phyloP scores from a whole-genome alignment of 2,329 filamentous ascomycete species.

The Beauveria sp. region DNA sequence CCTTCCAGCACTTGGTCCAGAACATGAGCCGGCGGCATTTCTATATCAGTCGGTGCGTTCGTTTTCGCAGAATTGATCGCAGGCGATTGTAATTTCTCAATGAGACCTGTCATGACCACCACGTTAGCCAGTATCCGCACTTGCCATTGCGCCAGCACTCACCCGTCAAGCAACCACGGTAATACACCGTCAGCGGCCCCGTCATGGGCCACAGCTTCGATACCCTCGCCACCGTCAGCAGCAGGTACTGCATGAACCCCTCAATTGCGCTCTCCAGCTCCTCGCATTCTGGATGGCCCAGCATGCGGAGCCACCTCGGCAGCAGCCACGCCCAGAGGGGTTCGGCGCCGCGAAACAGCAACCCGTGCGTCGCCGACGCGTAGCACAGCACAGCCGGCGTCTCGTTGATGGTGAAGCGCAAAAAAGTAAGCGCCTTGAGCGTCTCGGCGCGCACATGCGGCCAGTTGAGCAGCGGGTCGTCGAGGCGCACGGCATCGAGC shows the following conservation, averaged over 20 bases:
- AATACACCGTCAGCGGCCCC: constrained; percentile 37
- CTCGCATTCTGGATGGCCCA: constrained; percentile 44
- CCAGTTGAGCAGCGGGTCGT: constrained; percentile 59
- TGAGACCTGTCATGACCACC: constrained; percentile 19
- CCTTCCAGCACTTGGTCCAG: constrained; percentile 28
- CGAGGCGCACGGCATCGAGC: constrained; percentile 59
- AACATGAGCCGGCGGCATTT: constrained; percentile 32
- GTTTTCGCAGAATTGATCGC: constrained; percentile 19
- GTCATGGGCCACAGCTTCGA: constrained; percentile 42
- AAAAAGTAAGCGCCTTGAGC: constrained; percentile 67
- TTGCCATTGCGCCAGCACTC: constrained; percentile 17
- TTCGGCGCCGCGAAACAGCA: constrained; percentile 48
- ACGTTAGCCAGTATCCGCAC: constrained; percentile 13
- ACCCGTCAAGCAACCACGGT: constrained; percentile 42
- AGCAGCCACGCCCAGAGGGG: constrained; percentile 60
- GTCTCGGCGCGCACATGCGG: constrained; percentile 51
- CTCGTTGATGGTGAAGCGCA: constrained; percentile 67
- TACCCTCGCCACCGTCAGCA: constrained; percentile 36
- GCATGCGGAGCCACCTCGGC: constrained; percentile 48
- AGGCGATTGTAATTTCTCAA: constrained; percentile 29
- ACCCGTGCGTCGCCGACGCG: constrained; percentile 30
- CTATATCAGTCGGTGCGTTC: constrained; percentile 21
- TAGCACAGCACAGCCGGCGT: constrained; percentile 61
- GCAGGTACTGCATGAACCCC: constrained; percentile 42
- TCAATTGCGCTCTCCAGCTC: constrained; percentile 45